Evolutionary conservation across 331 rosid genomes (phyloP).

Genomic region (Saraca asoca): DNA sequence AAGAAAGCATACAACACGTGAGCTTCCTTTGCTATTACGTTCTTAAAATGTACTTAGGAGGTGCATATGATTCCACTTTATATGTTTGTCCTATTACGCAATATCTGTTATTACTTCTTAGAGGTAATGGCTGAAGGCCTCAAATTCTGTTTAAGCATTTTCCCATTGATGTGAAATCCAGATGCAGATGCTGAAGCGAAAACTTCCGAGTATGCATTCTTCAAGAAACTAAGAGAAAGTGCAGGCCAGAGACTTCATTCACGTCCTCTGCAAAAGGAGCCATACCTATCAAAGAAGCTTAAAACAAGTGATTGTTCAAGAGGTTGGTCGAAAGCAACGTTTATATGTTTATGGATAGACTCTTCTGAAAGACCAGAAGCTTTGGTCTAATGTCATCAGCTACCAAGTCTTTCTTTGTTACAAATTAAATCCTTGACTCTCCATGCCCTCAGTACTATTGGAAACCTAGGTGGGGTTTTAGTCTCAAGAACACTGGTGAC

Average conservation of each 20-base stretch:
- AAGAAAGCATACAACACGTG: slow-evolving; percentile 33
- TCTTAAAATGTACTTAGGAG: neutral
- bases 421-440: slow-evolving; percentile 8
- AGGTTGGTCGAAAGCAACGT: slow-evolving; percentile 48
- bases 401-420: neutral
- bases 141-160: slow-evolving; percentile 20
- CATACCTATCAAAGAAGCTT: slow-evolving; percentile 33
- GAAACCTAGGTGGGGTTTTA: neutral
- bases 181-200: slow-evolving; percentile 54
- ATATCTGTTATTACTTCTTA: too few relatives aligned
- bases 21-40: slow-evolving; percentile 25
- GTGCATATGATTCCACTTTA: slow-evolving; percentile 5
- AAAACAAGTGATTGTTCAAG: slow-evolving; percentile 37
- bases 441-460: neutral
- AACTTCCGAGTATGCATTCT: slow-evolving; percentile 86
- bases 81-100: neutral
- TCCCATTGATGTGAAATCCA: slow-evolving; percentile 30
- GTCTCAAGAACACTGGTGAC: neutral
- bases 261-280: slow-evolving; percentile 36
- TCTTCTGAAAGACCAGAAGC: neutral
- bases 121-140: slow-evolving; percentile 6
- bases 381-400: neutral
- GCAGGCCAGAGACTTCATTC: slow-evolving; percentile 40
- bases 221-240: slow-evolving; percentile 72
- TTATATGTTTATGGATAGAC: slow-evolving; percentile 16